Conservation (phyloP, 129 eudicot genomes). For the Tagetes patula region DNA sequence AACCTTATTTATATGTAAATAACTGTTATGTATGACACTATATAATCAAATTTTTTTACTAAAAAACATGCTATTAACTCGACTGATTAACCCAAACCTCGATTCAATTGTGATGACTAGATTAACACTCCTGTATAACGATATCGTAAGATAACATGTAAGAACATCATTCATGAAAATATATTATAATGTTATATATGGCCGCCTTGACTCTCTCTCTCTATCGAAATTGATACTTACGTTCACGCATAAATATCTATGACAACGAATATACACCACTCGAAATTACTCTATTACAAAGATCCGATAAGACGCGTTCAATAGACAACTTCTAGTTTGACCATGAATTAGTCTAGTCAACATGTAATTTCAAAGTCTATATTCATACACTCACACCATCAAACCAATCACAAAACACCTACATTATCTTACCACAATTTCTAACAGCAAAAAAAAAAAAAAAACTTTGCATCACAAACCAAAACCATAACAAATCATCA, state of each 20-base stretch:
- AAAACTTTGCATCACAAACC: background rate
- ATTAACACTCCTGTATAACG: too few relatives aligned
- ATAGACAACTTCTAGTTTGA: background rate
- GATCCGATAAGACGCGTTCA: constrained; percentile 5
- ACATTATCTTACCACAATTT: background rate
- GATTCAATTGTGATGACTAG: too few relatives aligned
- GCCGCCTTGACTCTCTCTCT: too few relatives aligned
- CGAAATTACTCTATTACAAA: background rate
- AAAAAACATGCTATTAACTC: too few relatives aligned
- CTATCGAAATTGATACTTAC: too few relatives aligned
- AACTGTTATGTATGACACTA: too few relatives aligned
- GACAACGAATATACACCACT: background rate
- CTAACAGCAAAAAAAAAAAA: background rate
- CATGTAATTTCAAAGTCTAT: constrained; percentile 17
- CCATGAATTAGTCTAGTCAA: constrained; percentile 10
- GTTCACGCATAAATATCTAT: too few relatives aligned
- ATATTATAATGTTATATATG: background rate
- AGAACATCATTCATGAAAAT: background rate
- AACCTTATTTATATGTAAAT: too few relatives aligned
- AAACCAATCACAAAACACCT: constrained; percentile 8
- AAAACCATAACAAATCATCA: background rate
- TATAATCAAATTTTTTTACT: too few relatives aligned
- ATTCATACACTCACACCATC: constrained; percentile 13
- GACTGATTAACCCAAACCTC: too few relatives aligned
- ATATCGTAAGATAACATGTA: too few relatives aligned